Evolutionary conservation across 1,284 basidiomycete species (phyloP).

Genomic region (Cutaneotrichosporon arboriforme): DNA sequence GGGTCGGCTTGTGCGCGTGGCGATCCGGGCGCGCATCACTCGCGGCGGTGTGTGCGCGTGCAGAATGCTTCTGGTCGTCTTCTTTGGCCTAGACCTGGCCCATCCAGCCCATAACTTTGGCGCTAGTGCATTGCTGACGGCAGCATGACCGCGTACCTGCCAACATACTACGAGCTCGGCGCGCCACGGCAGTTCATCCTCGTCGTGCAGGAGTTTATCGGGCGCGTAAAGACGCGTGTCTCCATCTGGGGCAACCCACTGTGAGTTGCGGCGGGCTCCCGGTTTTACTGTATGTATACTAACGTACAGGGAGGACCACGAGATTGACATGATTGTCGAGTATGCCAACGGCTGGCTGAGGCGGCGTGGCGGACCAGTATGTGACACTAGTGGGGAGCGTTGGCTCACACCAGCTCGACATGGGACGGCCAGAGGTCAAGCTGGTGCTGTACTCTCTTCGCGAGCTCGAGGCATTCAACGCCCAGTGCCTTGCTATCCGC

Average conservation of each 20-base stretch:
- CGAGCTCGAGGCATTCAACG: background rate
- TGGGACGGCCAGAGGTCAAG: background rate
- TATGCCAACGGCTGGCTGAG: conserved; percentile 1
- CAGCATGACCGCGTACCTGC: background rate
- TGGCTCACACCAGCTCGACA: background rate
- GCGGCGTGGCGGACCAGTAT: background rate
- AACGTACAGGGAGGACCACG: background rate
- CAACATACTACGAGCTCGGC: background rate
- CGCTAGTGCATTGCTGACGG: background rate
- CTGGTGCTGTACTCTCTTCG: background rate
- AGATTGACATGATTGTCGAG: background rate
- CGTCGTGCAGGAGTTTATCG: background rate
- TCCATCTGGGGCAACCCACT: conserved; percentile 1
- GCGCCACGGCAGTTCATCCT: background rate
- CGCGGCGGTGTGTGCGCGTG: too few species aligned
- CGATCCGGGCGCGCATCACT: too few species aligned
- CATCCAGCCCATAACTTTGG: too few species aligned
- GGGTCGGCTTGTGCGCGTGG: too few species aligned
- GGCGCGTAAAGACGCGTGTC: background rate
- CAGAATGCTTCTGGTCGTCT: too few species aligned
- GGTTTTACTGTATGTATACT: background rate
- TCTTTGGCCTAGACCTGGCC: too few species aligned
- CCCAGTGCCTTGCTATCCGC: background rate
- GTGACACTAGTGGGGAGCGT: too few species aligned
- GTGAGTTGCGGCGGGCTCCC: background rate